Base-by-base conservation (phyloP, 2,329 filamentous ascomycete species). In the Claviceps pazoutovae region DNA sequence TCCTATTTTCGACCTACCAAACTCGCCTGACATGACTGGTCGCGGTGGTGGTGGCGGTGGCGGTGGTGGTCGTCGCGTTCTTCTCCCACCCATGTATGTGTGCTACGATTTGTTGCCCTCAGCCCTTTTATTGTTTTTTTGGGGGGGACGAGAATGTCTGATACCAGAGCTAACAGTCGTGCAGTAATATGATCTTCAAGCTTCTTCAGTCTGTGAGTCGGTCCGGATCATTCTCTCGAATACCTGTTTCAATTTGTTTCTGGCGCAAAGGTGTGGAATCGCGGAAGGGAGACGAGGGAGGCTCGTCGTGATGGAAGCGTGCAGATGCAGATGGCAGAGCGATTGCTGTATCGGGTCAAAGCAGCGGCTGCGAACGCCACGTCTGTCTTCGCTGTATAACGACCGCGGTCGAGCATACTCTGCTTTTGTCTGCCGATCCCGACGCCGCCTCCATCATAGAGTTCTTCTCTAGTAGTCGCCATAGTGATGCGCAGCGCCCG, bases 131-230 rank as follows among this genome's bases (percentile, higher is more conserved):
- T 43, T 43, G 4, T 21, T 23, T 42, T 17, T 9, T 4, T 2
- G 34, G 7, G 34, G 9, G 23, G 36, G 36, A 37, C 26, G 30
- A 37, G 19, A 19, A 39, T 34, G 16, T 19, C 9, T 34, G 47
- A 11, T 44, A 21, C 46, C 54, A 51, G 42, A 56, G 56, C 60
- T 67, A 55, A 68, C 51, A 30, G 45, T 9, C 16, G 11, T 36
- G n/a, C 48, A 70, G 68, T 73, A 72, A 73, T 61, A 69, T 71
- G 58, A 72, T 73, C 56, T 73, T 73, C 80, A 95, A 93, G 75
- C 84, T 96, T 41, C 79, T 97, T 9, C 90, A 83, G 62, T 72
- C 70, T 46, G 68, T 70, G 55, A 68, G 68, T 69, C 21, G 13
- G 9, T 3, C 8, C 39, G 5, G 23, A 19, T 1, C n/a, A 13